Evolutionary conservation across 2,329 filamentous ascomycete genomes (phyloP).

Genomic region (Ceratocystis diversiconidia): DNA sequence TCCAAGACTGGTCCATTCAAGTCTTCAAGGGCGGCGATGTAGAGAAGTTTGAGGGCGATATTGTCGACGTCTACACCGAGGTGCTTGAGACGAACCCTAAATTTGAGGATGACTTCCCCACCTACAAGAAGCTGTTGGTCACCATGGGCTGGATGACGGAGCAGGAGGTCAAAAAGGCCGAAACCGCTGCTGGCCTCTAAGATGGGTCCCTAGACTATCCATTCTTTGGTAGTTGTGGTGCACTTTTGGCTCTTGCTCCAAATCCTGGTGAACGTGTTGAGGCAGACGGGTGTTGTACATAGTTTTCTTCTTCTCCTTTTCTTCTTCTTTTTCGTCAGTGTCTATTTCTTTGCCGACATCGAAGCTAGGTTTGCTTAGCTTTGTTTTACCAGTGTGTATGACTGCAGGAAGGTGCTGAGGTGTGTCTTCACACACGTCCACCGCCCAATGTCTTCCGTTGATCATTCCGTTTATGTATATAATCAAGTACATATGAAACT

Average conservation of each 20-base stretch:
- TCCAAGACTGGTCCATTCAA: slow-evolving; percentile 9
- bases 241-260: no score
- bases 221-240: not conserved
- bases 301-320: no score
- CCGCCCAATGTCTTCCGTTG: not conserved
- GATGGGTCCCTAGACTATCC: not conserved
- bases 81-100: slow-evolving; percentile 10
- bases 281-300: no score
- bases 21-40: not conserved
- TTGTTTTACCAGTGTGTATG: not conserved
- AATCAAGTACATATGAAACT: not conserved
- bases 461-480: not conserved
- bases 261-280: no score
- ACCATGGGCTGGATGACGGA: slow-evolving; percentile 14
- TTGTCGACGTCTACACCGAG: slow-evolving; percentile 4
- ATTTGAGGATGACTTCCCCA: slow-evolving; percentile 15
- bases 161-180: not conserved
- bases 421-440: not conserved
- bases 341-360: no score
- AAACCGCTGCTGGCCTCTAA: not conserved
- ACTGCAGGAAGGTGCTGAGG: not conserved
- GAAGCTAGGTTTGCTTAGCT: not conserved
- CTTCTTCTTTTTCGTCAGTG: no score
- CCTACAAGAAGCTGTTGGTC: slow-evolving; percentile 13
- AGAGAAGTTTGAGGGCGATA: slow-evolving; percentile 6